Evolutionary conservation across 1,284 basidiomycete species (phyloP), one percentile per base, ranked within the genome.

Genomic region (Puccinia horiana): DNA sequence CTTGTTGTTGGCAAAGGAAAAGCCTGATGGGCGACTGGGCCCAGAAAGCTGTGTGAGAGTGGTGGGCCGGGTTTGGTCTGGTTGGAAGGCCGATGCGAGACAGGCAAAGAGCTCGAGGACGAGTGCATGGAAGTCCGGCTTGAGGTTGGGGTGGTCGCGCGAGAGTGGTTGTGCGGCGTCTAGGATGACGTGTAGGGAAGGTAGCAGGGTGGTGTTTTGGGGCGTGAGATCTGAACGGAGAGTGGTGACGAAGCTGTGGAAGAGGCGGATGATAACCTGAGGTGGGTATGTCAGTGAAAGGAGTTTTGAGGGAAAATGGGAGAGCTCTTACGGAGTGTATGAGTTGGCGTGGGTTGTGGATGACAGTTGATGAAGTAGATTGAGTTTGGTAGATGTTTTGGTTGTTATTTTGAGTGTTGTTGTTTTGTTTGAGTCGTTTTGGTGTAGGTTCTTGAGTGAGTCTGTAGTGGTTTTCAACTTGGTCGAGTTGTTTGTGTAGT

Each of bases 381-480:
- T 9, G 32, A 58, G 40, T 18, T 8, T 58, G 37, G 26, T 26
- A n/a, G 74, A 12, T n/a, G 58, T 29, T 56, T 40, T 23, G 18
- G 35, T 20, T 18, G 54, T 32, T 61, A 44, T 42, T 69, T 20
- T 73, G 42, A 5, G 5, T 47, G 54, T 65, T 49, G 52, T 35
- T 37, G 54, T 32, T 42, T 0, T 14, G 44, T 18, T 29, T 63
- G 61, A 37, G 63, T 67, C n/a, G n/a, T n/a, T n/a, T n/a, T n/a
- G n/a, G n/a, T n/a, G n/a, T n/a, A n/a, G n/a, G n/a, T n/a, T n/a
- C n/a, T 67, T 49, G 76, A 49, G 47, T 78, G 29, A 47, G 35
- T 29, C 32, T 73, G 47, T 52, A 78, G 54, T 78, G 76, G 44
- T 29, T 78, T 44, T 78, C 76, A 3, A 78, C 61, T 56, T 69